Evolutionary conservation across 139 green algal genomes (phyloP).

Genomic region (Zygnema circumcarinatum): DNA sequence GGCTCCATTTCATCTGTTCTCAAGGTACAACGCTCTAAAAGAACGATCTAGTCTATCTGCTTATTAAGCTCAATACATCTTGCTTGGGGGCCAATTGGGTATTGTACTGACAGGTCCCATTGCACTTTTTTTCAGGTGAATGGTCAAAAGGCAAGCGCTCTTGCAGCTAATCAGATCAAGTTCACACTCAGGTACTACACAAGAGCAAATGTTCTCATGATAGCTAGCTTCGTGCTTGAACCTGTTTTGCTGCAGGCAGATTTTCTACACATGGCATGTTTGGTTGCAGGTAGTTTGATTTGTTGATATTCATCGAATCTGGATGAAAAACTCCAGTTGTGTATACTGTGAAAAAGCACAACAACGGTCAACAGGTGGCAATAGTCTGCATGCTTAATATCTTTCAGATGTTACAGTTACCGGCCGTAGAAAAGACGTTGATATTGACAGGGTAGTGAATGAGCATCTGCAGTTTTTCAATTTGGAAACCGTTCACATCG

Average conservation of each 20-base stretch:
- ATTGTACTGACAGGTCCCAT: neutral
- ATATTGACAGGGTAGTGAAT: too few species aligned
- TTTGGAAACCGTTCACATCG: too few species aligned
- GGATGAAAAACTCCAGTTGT: neutral
- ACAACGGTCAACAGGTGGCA: too few species aligned
- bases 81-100: neutral
- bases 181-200: constrained; percentile 11
- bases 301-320: neutral
- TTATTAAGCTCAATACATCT: neutral
- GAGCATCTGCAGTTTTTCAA: too few species aligned
- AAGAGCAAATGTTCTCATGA: neutral
- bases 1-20: constrained; percentile 41
- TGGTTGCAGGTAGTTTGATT: neutral
- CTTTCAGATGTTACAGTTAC: too few species aligned
- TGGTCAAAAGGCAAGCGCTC: constrained; percentile 6
- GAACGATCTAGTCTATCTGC: neutral
- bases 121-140: constrained; percentile 16
- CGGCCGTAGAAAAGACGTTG: too few species aligned
- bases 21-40: constrained; percentile 17
- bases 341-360: constrained; percentile 7
- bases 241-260: neutral
- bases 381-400: too few species aligned
- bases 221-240: neutral
- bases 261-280: neutral
- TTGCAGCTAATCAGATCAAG: constrained; percentile 3